These are phyloP conservation scores for Penicillium subrubescens DNA, from an alignment of 495 filamentous ascomycete genomes.

Conservation along the genomic window DNA sequence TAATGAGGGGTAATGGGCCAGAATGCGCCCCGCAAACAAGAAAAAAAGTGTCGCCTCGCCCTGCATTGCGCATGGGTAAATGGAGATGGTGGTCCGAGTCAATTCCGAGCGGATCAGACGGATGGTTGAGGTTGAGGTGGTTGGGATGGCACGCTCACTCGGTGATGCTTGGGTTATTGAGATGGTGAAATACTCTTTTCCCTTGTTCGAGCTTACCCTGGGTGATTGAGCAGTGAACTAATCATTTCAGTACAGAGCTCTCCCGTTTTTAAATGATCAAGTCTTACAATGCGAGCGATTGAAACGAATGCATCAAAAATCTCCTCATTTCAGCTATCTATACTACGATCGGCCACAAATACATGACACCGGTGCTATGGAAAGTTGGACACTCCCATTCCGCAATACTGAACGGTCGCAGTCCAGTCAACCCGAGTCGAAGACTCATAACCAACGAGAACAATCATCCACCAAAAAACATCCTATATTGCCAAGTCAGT, in stretches of 20 bases:
- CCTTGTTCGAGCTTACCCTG: too few relatives aligned
- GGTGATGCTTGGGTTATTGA: neutral
- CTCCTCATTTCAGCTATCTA: neutral
- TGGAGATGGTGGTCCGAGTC: constrained; percentile 3
- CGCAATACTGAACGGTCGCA: neutral
- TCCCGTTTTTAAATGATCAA: neutral
- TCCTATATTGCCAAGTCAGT: constrained; percentile 2
- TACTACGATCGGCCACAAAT: neutral
- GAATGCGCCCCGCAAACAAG: neutral
- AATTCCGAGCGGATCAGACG: neutral
- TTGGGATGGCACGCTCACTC: neutral
- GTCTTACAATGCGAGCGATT: neutral
- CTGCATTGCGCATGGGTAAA: neutral
- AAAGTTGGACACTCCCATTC: neutral
- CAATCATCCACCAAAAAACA: too few relatives aligned
- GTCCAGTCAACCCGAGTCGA: neutral
- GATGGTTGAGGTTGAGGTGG: neutral
- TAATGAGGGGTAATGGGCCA: constrained; percentile 30
- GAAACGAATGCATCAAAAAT: neutral
- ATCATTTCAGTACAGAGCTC: neutral
- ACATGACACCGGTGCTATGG: neutral
- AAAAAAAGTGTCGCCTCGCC: constrained; percentile 1
- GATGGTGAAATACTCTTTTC: neutral
- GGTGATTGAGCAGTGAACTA: neutral
- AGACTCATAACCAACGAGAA: neutral